Conservation (phyloP, 2,329 filamentous ascomycete genomes). For the Atkinsonella hypoxylon region DNA sequence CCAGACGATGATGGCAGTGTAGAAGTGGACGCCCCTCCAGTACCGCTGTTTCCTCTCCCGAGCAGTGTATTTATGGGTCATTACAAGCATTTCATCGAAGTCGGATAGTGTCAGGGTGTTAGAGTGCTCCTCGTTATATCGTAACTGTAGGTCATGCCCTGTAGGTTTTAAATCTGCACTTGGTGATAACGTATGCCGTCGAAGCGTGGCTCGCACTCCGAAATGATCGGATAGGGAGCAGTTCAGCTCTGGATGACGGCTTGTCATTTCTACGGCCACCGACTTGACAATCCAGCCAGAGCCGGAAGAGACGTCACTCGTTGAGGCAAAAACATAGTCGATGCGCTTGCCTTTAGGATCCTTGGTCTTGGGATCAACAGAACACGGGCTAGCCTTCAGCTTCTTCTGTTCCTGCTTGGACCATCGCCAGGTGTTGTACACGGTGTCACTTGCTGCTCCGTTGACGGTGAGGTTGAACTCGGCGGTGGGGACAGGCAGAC, state of each 20-base stretch:
- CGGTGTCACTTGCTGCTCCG: constrained; percentile 76
- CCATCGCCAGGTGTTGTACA: constrained; percentile 93
- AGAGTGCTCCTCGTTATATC: constrained; percentile 11
- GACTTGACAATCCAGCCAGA: constrained; percentile 56
- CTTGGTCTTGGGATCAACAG: constrained; percentile 49
- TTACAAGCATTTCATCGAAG: constrained; percentile 57
- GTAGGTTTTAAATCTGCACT: constrained; percentile 9
- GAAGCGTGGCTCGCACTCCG: constrained; percentile 70
- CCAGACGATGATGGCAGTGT: constrained; percentile 51
- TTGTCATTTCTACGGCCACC: constrained; percentile 65
- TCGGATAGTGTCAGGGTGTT: constrained; percentile 14
- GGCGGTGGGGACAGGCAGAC: constrained; percentile 59
- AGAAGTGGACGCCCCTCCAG: constrained; percentile 64
- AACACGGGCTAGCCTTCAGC: constrained; percentile 44
- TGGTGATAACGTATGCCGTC: constrained; percentile 27
- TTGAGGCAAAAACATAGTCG: constrained; percentile 84
- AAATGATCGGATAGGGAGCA: constrained; percentile 95
- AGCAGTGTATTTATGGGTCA: constrained; percentile 53
- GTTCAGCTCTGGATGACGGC: constrained; percentile 65
- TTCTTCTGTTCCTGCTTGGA: constrained; percentile 55
- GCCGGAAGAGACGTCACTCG: constrained; percentile 26
- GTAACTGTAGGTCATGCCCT: constrained; percentile 22
- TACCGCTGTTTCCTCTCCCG: constrained; percentile 63
- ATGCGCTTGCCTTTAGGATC: constrained; percentile 75
- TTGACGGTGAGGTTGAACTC: constrained; percentile 69